Evolutionary conservation across 1,284 basidiomycete genomes (phyloP), one percentile per base, ranked within the genome.

Genomic region (Chiua sp.): DNA sequence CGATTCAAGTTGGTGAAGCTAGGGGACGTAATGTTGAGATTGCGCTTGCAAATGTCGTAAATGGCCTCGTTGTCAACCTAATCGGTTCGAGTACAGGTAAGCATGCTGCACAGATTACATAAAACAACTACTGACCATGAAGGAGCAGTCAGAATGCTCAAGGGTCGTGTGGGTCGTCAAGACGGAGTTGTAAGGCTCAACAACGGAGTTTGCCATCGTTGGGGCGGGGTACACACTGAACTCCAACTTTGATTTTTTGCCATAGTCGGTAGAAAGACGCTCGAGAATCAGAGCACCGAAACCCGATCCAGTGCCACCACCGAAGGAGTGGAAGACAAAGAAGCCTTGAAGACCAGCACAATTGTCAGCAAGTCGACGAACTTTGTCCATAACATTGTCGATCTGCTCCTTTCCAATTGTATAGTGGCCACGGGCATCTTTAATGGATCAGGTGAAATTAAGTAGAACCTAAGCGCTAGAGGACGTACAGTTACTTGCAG

Each of bases 301-400:
- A 78, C 98, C 98, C 62, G 98, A 99, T 71, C 98, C 98, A 72
- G 97, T 99, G 80, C 98, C 98, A 80, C 98, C 98, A 78, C 98
- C 98, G 77, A 98, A 98, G 54, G 98, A 99, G 85, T 99, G 98
- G 92, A 99, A 99, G 73, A 98, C 95, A 75, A 99, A 99, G 88
- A 99, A 99, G 72, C 98, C 98, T 81, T 99, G 98, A 49, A 99
- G 90, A 75, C 98, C 98, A 64, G 88, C 88, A 82, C 97, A 98
- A 83, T 98, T 98, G 81, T 99, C 98, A 63, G 97, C 91, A 65
- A 99, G 87, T 72, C 94, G 92, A 77, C 98, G 93, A 72, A 98
- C 86, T 76, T 95, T 96, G 83, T 99, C 98, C 87, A 98, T 94
- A 56, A 98, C 96, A 53, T 84, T 77, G 73, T 93, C 91, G 62